Evolutionary conservation across 2,329 filamentous ascomycete genomes (phyloP).

Genomic region (Curvularia verruculosa): DNA sequence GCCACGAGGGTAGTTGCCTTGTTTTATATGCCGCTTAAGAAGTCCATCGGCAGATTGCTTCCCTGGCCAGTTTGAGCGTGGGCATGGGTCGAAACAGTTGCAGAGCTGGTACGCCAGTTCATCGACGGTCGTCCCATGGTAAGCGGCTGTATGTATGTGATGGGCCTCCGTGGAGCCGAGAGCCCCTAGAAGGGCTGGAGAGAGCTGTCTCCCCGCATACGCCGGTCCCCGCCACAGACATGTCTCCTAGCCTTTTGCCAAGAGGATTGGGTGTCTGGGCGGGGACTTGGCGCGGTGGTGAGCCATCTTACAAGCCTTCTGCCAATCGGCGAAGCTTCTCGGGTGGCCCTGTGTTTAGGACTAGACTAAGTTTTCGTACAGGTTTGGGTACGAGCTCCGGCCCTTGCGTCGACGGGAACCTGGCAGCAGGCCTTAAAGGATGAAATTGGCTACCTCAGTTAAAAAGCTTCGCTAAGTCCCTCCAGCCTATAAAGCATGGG

Average conservation of each 20-base stretch:
- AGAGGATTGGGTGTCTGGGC: background rate
- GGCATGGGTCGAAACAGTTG: background rate
- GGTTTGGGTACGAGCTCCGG: conserved; percentile 9
- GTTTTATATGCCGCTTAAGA: background rate
- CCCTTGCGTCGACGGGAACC: conserved; percentile 10
- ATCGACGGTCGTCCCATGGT: background rate
- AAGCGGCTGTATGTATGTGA: background rate
- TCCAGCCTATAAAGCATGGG: background rate
- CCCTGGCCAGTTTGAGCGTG: background rate
- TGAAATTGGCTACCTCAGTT: conserved; percentile 4
- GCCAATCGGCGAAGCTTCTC: conserved; percentile 11
- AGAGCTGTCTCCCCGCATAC: background rate
- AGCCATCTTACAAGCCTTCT: conserved; percentile 1
- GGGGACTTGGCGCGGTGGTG: background rate
- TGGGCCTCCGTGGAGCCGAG: background rate
- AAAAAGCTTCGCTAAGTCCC: background rate
- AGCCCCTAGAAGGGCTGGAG: background rate
- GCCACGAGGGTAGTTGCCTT: background rate
- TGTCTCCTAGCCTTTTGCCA: background rate
- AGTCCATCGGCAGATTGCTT: background rate
- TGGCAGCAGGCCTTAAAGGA: background rate
- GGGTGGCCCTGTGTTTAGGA: conserved; percentile 1
- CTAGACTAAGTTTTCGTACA: background rate
- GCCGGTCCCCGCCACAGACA: background rate
- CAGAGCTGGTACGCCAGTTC: background rate